Base-by-base conservation (phyloP, 2,329 filamentous ascomycete genomes). In the Botrytis medusae region DNA sequence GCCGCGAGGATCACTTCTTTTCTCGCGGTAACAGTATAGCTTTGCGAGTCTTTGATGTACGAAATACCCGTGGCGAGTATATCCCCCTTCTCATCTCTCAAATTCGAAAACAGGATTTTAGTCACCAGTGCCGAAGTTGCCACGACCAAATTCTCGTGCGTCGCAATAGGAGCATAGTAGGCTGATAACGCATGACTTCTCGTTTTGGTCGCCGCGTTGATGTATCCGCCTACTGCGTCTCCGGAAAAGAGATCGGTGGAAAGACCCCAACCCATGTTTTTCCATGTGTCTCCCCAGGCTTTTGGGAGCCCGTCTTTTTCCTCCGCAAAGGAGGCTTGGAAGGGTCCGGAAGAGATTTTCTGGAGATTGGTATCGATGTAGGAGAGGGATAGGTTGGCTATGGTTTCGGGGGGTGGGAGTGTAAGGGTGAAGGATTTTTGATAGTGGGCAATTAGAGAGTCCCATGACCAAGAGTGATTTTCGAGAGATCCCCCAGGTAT, bases 401-500 rank as follows among this genome's bases (percentile, higher is more conserved):
- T n/a, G 9, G 29, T 44, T 22, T n/a, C 40, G 6, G 22, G 22
- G 20, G 40, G 22, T 8, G 63, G 54, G 7, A 20, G 37, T 8
- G 54, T 16, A n/a, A 68, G 22, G 8, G 61, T 79, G 74, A 69
- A 67, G 5, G 81, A 81, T 75, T 84, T 84, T n/a, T 79, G 80
- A 70, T 84, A 80, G 71, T 85, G 85, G 1, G 82, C 83, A 1
- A 81, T 76, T 25, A 86, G 75, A 22, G 75, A 75, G 9, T 82
- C 77, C 75, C 80, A 83, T 29, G 78, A 78, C 84, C 83, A 72
- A 69, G 71, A 80, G 79, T 67, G 69, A 42, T 84, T 85, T 0
- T 83, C 83, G 14, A 85, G 74, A 2, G 75, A 77, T 34, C 79
- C 79, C 79, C 83, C 84, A 85, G 1, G 79, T 76, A 63, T 84